Evolutionary conservation across 129 eudicot genomes (phyloP).

Genomic region (Saussurea involucrata): DNA sequence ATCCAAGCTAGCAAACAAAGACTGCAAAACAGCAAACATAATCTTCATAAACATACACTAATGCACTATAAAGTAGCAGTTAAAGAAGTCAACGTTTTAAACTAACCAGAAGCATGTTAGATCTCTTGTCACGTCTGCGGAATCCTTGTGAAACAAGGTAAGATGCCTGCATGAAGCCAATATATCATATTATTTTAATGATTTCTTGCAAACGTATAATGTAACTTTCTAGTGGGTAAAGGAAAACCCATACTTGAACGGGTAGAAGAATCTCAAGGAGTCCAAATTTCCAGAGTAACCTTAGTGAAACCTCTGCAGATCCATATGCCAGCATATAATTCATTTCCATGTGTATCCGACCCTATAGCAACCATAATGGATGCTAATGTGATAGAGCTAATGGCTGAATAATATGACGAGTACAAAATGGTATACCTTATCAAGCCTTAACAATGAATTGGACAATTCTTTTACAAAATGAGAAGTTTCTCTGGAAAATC

Average conservation of each 20-base stretch:
- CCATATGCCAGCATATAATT: conserved; percentile 76
- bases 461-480: conserved; percentile 49
- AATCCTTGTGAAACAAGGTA: conserved; percentile 62
- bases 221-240: neutral
- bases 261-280: conserved; percentile 74
- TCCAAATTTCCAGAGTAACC: conserved; percentile 70
- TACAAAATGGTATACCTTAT: conserved; percentile 39
- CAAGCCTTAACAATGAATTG: conserved; percentile 51
- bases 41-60: neutral
- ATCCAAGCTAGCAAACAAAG: conserved; percentile 66
- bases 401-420: conserved; percentile 2
- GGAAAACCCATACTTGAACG: conserved; percentile 43
- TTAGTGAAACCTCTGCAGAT: conserved; percentile 67
- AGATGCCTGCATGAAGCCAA: conserved; percentile 43
- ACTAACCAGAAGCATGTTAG: conserved; percentile 65
- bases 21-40: conserved; percentile 33
- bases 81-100: neutral
- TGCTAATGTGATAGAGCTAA: neutral
- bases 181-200: conserved; percentile 1
- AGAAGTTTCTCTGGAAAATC: conserved; percentile 54
- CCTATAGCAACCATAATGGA: conserved; percentile 32
- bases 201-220: neutral
- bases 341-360: conserved; percentile 63
- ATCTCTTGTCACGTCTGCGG: conserved; percentile 57
- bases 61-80: neutral